Evolutionary conservation across 2,329 filamentous ascomycete genomes (phyloP), one percentile per base, ranked within the genome.

Genomic region (Trichoderma pleuroti): DNA sequence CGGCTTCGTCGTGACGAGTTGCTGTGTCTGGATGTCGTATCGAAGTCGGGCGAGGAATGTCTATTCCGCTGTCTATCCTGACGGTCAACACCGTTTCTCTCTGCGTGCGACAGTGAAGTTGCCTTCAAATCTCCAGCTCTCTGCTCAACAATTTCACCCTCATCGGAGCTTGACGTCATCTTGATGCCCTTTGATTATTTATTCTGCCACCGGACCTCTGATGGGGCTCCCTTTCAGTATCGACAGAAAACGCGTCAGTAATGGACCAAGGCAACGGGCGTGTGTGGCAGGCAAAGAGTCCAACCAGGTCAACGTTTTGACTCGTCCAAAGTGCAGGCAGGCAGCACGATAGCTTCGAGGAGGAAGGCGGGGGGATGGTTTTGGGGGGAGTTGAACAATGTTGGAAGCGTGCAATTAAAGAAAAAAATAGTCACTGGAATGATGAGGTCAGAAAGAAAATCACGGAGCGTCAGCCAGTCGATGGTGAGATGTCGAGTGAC

Each of bases 1-100:
- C 86, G 83, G 78, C 84, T 86, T 75, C 83, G 84, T 76, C 85
- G 83, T 68, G 80, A 78, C 21, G 80, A 80, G 74, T 77, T 78
- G 76, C 80, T 82, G 75, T 82, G 76, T 77, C 81, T 84, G 61
- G 83, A 81, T 73, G 80, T 79, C 74, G 81, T 77, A 78, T 83
- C 83, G 82, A 82, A 78, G 57, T 87, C 86, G 75, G 88, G 88
- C 73, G 88, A 89, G 78, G 87, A 87, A 76, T 83, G 79, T 86
- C 85, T 87, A 81, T 82, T 85, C 83, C 87, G 89, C 84, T 83
- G 87, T 94, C 93, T 97, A 92, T 92, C 88, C 87, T 86, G 90
- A 89, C 91, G 92, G 93, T 97, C 92, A 97, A 97, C 91, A 88
- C 87, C 90, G 88, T 85, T 90, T 91, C 90, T 87, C 88, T 90